These are phyloP conservation scores for Camptophora hylomeconis DNA, from an alignment of 2,329 filamentous ascomycete species.

Conservation along the genomic window DNA sequence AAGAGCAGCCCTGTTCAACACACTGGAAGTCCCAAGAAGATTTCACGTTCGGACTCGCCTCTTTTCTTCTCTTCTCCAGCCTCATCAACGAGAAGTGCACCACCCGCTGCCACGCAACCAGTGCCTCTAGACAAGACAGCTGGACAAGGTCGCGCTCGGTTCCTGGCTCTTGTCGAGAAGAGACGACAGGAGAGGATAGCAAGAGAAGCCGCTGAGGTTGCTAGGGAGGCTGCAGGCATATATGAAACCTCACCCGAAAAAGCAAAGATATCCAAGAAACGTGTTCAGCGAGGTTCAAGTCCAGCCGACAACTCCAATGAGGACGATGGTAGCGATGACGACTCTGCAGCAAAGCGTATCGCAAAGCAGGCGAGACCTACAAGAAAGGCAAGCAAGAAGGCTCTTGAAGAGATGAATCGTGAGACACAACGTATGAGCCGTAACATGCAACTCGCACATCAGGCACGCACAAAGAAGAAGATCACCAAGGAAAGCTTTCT, in stretches of 20 bases:
- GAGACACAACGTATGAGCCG: conserved; percentile 86
- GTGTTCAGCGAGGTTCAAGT: conserved; percentile 12
- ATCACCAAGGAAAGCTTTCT: conserved; percentile 74
- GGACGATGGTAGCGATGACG: conserved; percentile 45
- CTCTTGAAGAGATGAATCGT: conserved; percentile 83
- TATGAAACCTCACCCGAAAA: conserved; percentile 19
- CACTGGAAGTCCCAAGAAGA: too few species aligned
- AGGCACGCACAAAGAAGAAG: conserved; percentile 83
- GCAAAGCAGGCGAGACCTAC: conserved; percentile 48
- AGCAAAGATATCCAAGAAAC: conserved; percentile 34
- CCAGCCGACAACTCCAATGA: conserved; percentile 31
- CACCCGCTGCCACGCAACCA: conserved; percentile 22
- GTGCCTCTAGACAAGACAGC: conserved; percentile 14
- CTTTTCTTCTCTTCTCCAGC: conserved; percentile 31
- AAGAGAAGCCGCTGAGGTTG: conserved; percentile 44
- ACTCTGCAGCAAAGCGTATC: conserved; percentile 52
- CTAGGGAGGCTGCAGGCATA: conserved; percentile 25
- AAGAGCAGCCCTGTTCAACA: conserved; percentile 23
- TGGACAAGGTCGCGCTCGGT: conserved; percentile 40
- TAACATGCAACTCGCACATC: conserved; percentile 81
- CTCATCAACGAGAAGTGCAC: conserved; percentile 10
- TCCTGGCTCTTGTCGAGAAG: conserved; percentile 58
- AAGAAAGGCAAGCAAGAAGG: conserved; percentile 87
- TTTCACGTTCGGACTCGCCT: conserved; percentile 23
- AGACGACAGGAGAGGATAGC: conserved; percentile 60